A percentile compares a stretch with the other conserved stretches of the same genome.
Conservation (phyloP, 805 yeast genomes). For the Yarrowia porcina region DNA sequence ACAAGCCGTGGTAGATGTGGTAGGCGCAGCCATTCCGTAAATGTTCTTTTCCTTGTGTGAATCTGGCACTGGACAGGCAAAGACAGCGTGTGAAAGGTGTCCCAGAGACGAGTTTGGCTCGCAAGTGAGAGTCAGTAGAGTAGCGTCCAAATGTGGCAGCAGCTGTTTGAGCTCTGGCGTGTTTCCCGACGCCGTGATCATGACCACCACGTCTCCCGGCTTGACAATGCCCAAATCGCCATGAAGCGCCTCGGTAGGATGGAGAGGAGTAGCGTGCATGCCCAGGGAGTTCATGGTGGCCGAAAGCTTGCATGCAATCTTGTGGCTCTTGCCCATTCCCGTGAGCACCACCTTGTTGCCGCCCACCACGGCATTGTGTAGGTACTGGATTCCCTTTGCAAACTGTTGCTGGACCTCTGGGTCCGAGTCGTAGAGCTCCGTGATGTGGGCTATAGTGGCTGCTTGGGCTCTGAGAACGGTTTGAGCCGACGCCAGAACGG, state of each 20-base stretch:
- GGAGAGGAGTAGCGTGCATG: constrained; percentile 62
- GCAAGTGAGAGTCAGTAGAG: constrained; percentile 64
- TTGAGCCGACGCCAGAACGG: constrained; percentile 44
- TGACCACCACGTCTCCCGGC: constrained; percentile 54
- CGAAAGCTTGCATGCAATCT: constrained; percentile 71
- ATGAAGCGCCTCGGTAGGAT: constrained; percentile 85
- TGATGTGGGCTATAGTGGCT: constrained; percentile 37
- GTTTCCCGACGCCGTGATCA: constrained; percentile 77
- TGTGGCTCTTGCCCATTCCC: constrained; percentile 83
- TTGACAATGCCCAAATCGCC: constrained; percentile 79
- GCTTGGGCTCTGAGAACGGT: constrained; percentile 40
- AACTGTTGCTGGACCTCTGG: constrained; percentile 34
- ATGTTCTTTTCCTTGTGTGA: constrained; percentile 56
- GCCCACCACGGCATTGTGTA: constrained; percentile 43
- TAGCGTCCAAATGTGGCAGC: constrained; percentile 55
- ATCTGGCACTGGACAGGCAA: constrained; percentile 61
- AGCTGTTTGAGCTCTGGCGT: constrained; percentile 67
- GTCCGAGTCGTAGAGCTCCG: constrained; percentile 33
- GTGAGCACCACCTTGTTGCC: constrained; percentile 71
- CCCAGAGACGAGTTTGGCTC: constrained; percentile 55
- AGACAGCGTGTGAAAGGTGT: constrained; percentile 49
- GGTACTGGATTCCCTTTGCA: constrained; percentile 35
- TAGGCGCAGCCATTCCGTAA: constrained; percentile 85
- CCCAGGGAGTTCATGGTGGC: constrained; percentile 83
- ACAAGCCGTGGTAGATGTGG: constrained; percentile 75